Evolutionary conservation across 2,329 filamentous ascomycete species (phyloP), one percentile per base, ranked within the genome.

Genomic region (Pseudocercospora macadamiae): DNA sequence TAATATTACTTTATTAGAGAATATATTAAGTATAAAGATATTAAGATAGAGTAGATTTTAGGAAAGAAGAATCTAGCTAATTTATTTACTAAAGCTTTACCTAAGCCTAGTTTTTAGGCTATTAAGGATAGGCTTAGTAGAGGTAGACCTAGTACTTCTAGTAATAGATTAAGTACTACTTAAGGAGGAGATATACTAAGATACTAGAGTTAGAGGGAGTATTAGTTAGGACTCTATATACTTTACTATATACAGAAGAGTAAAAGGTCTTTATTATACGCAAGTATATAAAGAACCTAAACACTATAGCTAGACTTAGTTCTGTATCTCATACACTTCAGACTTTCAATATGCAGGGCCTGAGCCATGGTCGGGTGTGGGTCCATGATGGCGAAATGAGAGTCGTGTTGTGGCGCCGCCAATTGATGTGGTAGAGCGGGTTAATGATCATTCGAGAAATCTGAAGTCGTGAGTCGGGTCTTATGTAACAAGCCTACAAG

Each of bases 21-120:
- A 16, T 1, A 2, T 1, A 25, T 51, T 16, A 21, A 30, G 14
- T 16, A 30, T n/a, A 19, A 25, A 14, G 26, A 51, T 25, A 51
- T 51, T 51, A 51, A 51, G 21, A 25, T 12, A 3, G 21, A 51
- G 18, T 51, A 32, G 47, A 51, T 51, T 12, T 51, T 51, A 51
- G 47, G 26, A 2, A 51, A 51, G n/a, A 10, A 51, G 2, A 51
- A 51, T 2, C 47, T 30, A 28, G 16, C 28, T 7, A 12, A 51
- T 30, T 28, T 51, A 18, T 25, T 51, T 51, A 51, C 47, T 51
- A 51, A 51, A 30, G n/a, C n/a, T 14, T 19, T 28, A 16, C 26
- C 21, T 19, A 3, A 51, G 47, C 16, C 18, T n/a, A 26, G 21
- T 34, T 51, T 51, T 49, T 49, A 49, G 14, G 32, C 32, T 9